Evolutionary conservation across 306 rosid genomes (phyloP), one percentile per base, ranked within the genome.

Genomic region (Pyrus bretschneideri): DNA sequence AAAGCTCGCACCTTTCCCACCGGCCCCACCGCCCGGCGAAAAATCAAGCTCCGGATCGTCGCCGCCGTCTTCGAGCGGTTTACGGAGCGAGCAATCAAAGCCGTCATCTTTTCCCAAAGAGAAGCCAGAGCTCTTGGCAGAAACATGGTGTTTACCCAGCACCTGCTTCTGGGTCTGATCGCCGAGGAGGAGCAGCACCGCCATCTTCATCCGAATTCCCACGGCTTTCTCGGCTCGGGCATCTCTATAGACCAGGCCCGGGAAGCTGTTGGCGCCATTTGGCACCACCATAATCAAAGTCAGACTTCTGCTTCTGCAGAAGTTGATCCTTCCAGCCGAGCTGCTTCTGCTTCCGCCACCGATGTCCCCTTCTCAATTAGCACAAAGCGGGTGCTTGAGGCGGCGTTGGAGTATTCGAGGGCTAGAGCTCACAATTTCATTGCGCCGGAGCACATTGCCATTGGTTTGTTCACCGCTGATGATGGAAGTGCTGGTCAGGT

Each of bases 51-150:
- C 3, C 29, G 73, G 9, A 51, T 69, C n/a, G 87, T 88, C 18
- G 62, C 85, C 0, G 93, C 97, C 0, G 86, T 78, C 60, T 92
- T 92, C 74, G 96, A 92, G 78, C 87, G 91, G 4, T 90, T 95
- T 79, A 90, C 97, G 0, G 97, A 92, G 71, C 81, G 96, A 63
- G 89, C 97, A n/a, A 87, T 95, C 14, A 90, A 89, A 75, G 92
- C 89, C 0, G 86, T 95, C 11, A 75, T 89, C 54, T 87, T 84
- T 22, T 89, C 99, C 35, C 96, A 89, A 22, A 86, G 82, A 72
- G 97, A 95, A 73, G 97, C 99, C 8, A 89, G 79, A 38, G 77
- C 88, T 10, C 82, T 89, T 9, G 91, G 89, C 4, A 84, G 88
- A 25, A 88, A 87, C 51, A 79, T 85, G 76, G 92, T 95, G 45